Base-by-base conservation (phyloP, 169 alveolate genomes). In the Cryptosporidium andersoni region DNA sequence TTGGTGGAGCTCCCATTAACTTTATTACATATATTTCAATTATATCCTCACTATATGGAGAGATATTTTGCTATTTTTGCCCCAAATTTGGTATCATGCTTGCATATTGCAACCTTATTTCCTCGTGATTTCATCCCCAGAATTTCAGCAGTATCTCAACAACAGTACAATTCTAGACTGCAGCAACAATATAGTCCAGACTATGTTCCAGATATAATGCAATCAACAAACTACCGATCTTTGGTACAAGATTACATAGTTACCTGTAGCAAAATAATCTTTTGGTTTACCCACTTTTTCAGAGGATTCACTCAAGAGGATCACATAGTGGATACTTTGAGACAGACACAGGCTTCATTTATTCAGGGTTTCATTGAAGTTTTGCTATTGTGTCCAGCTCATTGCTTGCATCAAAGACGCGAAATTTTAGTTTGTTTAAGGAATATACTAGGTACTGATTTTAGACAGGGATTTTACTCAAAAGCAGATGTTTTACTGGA, bases 341-440 rank as follows among this genome's bases (percentile, higher is more conserved):
- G 85, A 16, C 85, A 74, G 48, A 74, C 67, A 9, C 85, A 43
- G 2, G 39, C 85, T 6, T 66, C 58, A 11, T 74, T 74, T 60
- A 47, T 47, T 37, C 85, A 74, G 49, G 85, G 85, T 11, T 74
- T 74, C 48, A 58, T 74, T 58, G 65, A 74, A 58, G 67, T 74
- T 7, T 74, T 74, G 39, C 25, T 58, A 0, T 62, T 74, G 14
- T 74, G 85, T 36, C 85, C 85, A 25, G 74, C 85, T 14, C 49
- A 74, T 60, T 74, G 85, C 48, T 43, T 74, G 25, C 85, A 74
- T 34, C 85, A 74, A 58, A 64, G 85, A 64, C 85, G 85, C 48
- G 85, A 74, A 58, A 74, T 74, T 45, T 51, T 74, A 2, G 85
- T 74, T 39, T 74, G 85, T 16, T 40, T 74, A 6, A 74, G 85